A percentile compares a stretch with the other conserved stretches of the same genome.
phyloP scores from a whole-genome alignment of 2,329 filamentous ascomycete species.

The Talaromyces verruculosus region DNA sequence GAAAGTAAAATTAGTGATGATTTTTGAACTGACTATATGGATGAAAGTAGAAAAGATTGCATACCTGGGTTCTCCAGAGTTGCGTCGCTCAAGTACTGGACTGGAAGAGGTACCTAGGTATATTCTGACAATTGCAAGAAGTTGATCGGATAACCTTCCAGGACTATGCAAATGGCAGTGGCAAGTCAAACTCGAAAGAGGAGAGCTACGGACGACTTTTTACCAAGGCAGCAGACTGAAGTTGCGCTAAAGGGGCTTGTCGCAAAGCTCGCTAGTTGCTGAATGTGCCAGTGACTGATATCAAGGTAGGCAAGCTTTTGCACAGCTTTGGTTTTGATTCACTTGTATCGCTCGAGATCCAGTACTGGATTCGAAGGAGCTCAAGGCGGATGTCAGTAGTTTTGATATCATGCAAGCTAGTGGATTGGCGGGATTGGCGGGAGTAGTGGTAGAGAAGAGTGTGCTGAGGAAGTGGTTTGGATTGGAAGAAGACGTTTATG shows the following conservation, averaged over 20 bases:
- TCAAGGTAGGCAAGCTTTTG: not conserved
- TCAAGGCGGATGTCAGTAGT: not conserved
- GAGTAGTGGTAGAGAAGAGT: not conserved
- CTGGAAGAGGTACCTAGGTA: not conserved
- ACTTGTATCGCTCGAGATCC: not conserved
- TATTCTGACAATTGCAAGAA: not conserved
- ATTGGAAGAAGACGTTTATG: not conserved
- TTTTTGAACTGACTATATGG: not conserved
- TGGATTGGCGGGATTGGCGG: not conserved
- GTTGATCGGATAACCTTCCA: not conserved
- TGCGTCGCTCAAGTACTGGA: not conserved
- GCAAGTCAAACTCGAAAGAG: not conserved
- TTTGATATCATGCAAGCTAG: not conserved
- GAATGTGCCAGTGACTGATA: not conserved
- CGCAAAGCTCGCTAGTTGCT: not conserved
- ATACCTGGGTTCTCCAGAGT: not conserved
- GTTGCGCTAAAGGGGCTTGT: not conserved
- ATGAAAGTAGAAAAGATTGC: not conserved
- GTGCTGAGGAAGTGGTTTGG: not conserved
- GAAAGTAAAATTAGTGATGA: not conserved
- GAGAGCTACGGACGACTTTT: not conserved
- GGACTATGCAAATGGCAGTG: too few species aligned
- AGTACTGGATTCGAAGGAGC: not conserved
- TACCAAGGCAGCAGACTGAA: not conserved
- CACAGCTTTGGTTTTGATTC: not conserved